Evolutionary conservation across 176 grass and related monocot genomes (phyloP).

Genomic region (Melocanna baccifera): DNA sequence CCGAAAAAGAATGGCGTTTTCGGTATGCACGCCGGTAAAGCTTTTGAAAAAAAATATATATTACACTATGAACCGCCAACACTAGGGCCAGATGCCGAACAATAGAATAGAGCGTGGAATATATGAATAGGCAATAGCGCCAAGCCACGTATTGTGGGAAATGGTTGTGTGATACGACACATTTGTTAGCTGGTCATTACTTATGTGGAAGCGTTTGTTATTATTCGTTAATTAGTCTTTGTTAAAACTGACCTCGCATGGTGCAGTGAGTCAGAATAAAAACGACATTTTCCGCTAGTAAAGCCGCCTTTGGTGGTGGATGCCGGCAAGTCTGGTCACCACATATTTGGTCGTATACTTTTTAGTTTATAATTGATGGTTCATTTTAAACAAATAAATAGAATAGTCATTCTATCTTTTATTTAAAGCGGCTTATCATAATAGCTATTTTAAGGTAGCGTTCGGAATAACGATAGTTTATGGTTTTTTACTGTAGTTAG

Average conservation of each 20-base stretch:
- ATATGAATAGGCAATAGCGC: not conserved
- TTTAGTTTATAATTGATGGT: too few species aligned
- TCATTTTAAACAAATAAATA: too few species aligned
- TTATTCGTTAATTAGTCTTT: constrained; percentile 30
- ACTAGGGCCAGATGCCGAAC: constrained; percentile 6
- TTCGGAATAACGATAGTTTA: too few species aligned
- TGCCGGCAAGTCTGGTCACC: constrained; percentile 24
- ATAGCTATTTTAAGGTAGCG: too few species aligned
- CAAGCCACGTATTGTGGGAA: not conserved
- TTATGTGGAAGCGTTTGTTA: constrained; percentile 32
- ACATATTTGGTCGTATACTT: not conserved
- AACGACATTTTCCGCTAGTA: constrained; percentile 4
- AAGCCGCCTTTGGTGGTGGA: not conserved
- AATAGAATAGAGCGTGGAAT: not conserved
- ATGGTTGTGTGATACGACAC: not conserved
- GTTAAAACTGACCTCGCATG: constrained; percentile 42
- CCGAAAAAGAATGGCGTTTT: not conserved
- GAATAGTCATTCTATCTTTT: too few species aligned
- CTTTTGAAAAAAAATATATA: constrained; percentile 24
- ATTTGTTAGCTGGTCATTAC: constrained; percentile 22
- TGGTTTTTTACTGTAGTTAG: too few species aligned
- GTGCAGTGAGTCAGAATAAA: constrained; percentile 27
- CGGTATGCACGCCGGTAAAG: not conserved
- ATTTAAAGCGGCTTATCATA: too few species aligned
- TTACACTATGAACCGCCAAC: constrained; percentile 1